Evolutionary conservation across 2,329 filamentous ascomycete genomes (phyloP).

Genomic region (Diaporthe sp.): DNA sequence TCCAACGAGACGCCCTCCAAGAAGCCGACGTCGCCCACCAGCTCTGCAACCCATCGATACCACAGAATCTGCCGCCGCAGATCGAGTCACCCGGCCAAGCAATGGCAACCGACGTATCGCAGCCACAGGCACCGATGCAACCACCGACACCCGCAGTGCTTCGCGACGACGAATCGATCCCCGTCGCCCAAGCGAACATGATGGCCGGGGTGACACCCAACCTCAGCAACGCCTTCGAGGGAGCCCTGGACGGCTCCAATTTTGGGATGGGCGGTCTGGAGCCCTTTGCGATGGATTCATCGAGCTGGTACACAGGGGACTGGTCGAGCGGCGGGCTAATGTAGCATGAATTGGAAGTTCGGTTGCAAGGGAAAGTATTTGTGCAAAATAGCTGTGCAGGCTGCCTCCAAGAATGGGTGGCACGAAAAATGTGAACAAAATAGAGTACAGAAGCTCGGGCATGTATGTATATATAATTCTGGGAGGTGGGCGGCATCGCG

Average conservation of each 20-base stretch:
- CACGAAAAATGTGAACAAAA: neutral
- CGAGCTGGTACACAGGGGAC: constrained; percentile 41
- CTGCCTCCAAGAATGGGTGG: neutral
- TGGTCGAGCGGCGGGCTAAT: constrained; percentile 40
- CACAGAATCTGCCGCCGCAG: constrained; percentile 32
- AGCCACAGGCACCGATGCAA: constrained; percentile 37
- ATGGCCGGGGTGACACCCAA: constrained; percentile 44
- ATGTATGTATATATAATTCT: constrained; percentile 20
- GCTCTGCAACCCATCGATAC: constrained; percentile 40
- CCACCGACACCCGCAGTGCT: constrained; percentile 36
- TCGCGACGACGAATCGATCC: constrained; percentile 39
- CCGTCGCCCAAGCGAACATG: constrained; percentile 38
- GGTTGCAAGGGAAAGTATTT: too few relatives aligned
- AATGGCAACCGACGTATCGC: constrained; percentile 43
- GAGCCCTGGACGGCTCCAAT: constrained; percentile 51
- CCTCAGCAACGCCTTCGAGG: constrained; percentile 52
- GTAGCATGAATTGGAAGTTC: neutral
- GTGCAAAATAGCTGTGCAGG: neutral
- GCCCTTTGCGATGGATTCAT: constrained; percentile 44
- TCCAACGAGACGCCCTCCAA: constrained; percentile 41
- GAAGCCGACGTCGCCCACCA: constrained; percentile 41
- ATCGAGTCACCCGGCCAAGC: constrained; percentile 33
- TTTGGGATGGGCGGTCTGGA: constrained; percentile 47
- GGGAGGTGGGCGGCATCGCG: constrained; percentile 13
- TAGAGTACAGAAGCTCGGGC: constrained; percentile 19